Evolutionary conservation across 1,284 basidiomycete genomes (phyloP), one percentile per base, ranked within the genome.

Genomic region (Coniferiporia sulphurascens): DNA sequence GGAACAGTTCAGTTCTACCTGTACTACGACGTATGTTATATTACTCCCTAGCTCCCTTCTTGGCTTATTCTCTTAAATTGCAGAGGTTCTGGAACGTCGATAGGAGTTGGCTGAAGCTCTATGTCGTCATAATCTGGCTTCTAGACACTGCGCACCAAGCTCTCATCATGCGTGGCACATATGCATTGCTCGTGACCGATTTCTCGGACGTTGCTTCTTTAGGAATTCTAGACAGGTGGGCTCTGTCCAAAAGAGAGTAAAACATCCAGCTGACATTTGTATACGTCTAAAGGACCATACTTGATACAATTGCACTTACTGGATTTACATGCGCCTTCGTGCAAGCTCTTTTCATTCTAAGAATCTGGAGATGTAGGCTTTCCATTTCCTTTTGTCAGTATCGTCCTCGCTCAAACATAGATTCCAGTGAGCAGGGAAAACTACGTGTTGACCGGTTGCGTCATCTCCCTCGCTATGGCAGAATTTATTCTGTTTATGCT

Each of bases 111-210:
- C 43, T 58, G n/a, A 36, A 60, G 43, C 9, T 32, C 17, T 46
- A 55, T 27, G 54, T 56, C 15, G 21, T 60, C 34, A 17, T 60
- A 4, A 17, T 60, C 13, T 56, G 55, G 51, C 36, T 50, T 13
- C 52, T 61, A 4, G 56, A 58, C 38, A 54, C 56, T 15, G 34
- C 46, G 4, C 56, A 61, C 32, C 60, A 58, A n/a, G 48, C 41
- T 13, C 15, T 61, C 38, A 32, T 61, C 19, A 46, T 36, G 8
- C 57, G 43, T 10, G 32, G 22, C 19, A 22, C 56, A 21, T 58
- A 61, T 36, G 52, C 48, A 12, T 27, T 38, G 21, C 55, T 61
- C 46, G 36, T 61, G 6, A 58, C 35, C 15, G 22, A 55, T 13
- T 60, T 41, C 44, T 54, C 48, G 10, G 32, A 60, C 32, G 3